A percentile compares a stretch with the other conserved stretches of the same genome.
phyloP scores from a whole-genome alignment of 306 rosid genomes.

The Astragalus glycyphyllos region DNA sequence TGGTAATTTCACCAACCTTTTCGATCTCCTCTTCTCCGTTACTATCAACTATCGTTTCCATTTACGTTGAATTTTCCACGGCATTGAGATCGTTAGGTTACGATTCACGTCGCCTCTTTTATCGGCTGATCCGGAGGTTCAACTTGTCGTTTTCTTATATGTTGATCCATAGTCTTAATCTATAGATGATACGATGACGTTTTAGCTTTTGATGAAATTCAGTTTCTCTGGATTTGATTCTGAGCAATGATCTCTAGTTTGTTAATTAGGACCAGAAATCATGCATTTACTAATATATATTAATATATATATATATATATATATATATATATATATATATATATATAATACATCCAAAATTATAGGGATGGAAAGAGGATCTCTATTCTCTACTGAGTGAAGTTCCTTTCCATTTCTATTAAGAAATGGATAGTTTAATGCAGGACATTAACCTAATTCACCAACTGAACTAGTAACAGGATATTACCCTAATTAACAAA shows the following conservation, averaged over 20 bases:
- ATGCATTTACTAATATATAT: too few relatives aligned
- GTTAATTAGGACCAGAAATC: not conserved
- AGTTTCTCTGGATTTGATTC: not conserved
- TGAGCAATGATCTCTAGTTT: not conserved
- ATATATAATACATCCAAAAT: too few relatives aligned
- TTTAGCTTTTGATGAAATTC: conserved; percentile 17
- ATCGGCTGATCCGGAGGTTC: not conserved
- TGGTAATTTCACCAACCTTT: conserved; percentile 53
- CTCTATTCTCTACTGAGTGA: too few relatives aligned
- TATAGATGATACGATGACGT: conserved; percentile 13
- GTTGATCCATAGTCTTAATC: conserved; percentile 2
- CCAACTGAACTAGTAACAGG: too few relatives aligned
- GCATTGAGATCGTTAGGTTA: not conserved
- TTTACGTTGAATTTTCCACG: not conserved
- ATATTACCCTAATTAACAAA: too few relatives aligned
- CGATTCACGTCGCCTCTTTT: conserved; percentile 1
- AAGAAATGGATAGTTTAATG: too few relatives aligned
- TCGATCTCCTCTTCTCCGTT: conserved; percentile 1
- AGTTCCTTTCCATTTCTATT: too few relatives aligned
- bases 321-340: too few relatives aligned
- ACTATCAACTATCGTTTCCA: not conserved
- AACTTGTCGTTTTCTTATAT: conserved; percentile 10
- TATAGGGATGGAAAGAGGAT: too few relatives aligned
- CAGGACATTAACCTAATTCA: too few relatives aligned
- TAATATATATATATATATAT: too few relatives aligned